Base-by-base conservation (phyloP, 768 basidiomycete species). In the Sutorius australiensis region DNA sequence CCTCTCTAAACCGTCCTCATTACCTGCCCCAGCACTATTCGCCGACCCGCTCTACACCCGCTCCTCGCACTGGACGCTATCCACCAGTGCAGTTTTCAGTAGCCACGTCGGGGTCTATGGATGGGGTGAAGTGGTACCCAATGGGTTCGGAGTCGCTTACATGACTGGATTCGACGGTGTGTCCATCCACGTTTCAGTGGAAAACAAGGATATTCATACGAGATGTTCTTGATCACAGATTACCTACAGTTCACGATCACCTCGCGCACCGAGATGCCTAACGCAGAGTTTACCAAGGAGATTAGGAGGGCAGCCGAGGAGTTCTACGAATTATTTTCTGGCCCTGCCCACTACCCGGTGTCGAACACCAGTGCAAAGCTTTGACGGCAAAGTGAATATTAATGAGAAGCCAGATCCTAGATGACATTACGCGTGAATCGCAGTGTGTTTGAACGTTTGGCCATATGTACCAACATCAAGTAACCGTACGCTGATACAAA, bases 101-200 rank as follows among this genome's bases (percentile, higher is more conserved):
- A 85, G 84, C 54, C 86, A 89, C 68, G 84, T 98, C 63, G 79
- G 77, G 34, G 83, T 79, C 19, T 93, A 97, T 69, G 94, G 94
- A 13, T 98, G 95, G 95, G 95, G 95, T 45, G 90, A 92, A 79
- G 89, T 98, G 41, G 92, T 95, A 24, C 86, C 90, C 1, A 86
- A 97, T 58, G 95, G 95, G 1, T 98, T 95, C 65, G 95, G 95
- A 31, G 87, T 98, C 30, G 88, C 92, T 12, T 98, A 98, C 65
- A 86, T 92, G 81, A 94, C 94, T n/a, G 89, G 90, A 36, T 87
- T 82, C 61, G 82, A 89, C 57, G 84, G 87, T 86, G 52, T 50
- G 80, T 67, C 34, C 19, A 36, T 21, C 34, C 28, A 4, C 10
- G n/a, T 21, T 21, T 38, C 14, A 9, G 34, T 19, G 21, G 21